Percentiles rank a stretch among this genome's conserved stretches.
These are phyloP conservation scores for Trametes villosa DNA, from an alignment of 768 basidiomycete species.

Conservation along the genomic window DNA sequence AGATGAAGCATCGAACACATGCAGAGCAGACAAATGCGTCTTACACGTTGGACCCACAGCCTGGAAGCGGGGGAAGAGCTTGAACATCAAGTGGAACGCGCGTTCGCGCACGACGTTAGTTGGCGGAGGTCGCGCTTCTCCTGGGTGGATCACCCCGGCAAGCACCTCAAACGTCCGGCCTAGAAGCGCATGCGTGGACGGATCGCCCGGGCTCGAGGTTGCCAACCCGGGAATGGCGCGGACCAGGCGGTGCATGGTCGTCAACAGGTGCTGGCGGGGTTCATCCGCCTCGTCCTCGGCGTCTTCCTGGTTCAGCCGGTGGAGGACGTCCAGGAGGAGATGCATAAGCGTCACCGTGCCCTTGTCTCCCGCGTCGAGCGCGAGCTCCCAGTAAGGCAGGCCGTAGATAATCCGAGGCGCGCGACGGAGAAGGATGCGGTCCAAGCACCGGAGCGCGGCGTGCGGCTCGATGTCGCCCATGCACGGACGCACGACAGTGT, in stretches of 20 bases:
- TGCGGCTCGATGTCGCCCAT: slow-evolving; percentile 19
- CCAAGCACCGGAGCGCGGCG: slow-evolving; percentile 19
- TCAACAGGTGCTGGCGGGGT: slow-evolving; percentile 4
- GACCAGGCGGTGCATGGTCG: slow-evolving; percentile 17
- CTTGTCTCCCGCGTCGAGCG: slow-evolving; percentile 7
- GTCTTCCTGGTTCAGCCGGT: slow-evolving; percentile 6
- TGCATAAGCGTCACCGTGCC: slow-evolving; percentile 14
- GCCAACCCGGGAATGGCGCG: slow-evolving; percentile 9
- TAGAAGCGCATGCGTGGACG: slow-evolving; percentile 2
- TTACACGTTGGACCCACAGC: slow-evolving; percentile 14
- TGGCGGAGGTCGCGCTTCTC: not conserved
- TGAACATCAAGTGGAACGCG: slow-evolving; percentile 18
- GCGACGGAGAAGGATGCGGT: slow-evolving; percentile 15
- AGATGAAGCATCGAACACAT: not conserved
- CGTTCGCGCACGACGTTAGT: slow-evolving; percentile 12
- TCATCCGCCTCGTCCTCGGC: not conserved
- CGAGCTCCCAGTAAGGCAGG: slow-evolving; percentile 18
- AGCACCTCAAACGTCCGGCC: slow-evolving; percentile 16
- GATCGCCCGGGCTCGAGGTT: not conserved
- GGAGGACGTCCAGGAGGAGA: slow-evolving; percentile 19
- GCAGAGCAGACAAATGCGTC: not conserved
- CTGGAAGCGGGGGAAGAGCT: slow-evolving; percentile 20
- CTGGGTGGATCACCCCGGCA: slow-evolving; percentile 4
- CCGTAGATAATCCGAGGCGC: slow-evolving; percentile 19
- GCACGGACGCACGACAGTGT: slow-evolving; percentile 20